A percentile compares a stretch with the other conserved stretches of the same genome.
Evolutionary conservation across 2,329 filamentous ascomycete genomes (phyloP).

Genomic region (Claviceps purpurea): DNA sequence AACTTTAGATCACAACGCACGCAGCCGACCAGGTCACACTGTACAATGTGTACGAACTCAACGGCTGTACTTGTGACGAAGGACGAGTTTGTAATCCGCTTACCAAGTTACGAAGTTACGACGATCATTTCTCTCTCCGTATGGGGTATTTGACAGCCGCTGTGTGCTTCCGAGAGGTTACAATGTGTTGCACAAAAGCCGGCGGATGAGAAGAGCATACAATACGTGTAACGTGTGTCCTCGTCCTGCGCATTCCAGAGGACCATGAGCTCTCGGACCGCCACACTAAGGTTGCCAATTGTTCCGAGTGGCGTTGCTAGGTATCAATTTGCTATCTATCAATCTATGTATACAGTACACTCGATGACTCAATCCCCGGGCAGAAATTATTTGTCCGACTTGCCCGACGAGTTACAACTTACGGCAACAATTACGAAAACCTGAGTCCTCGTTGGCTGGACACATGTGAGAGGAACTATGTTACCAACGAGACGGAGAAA

Average conservation of each 20-base stretch:
- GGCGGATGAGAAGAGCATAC: neutral
- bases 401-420: neutral
- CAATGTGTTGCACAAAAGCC: neutral
- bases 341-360: too few species aligned
- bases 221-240: too few species aligned
- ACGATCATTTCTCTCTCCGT: neutral
- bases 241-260: too few species aligned
- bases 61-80: neutral
- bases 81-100: neutral
- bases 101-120: neutral
- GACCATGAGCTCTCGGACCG: too few species aligned
- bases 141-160: neutral
- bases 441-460: too few species aligned
- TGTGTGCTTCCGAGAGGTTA: neutral
- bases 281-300: neutral
- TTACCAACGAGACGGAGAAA: too few species aligned
- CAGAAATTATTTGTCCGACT: too few species aligned
- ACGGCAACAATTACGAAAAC: neutral
- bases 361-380: too few species aligned
- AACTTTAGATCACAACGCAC: conserved; percentile 1
- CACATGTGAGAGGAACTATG: too few species aligned
- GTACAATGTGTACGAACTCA: neutral
- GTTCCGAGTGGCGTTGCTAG: neutral
- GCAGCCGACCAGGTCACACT: neutral
- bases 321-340: neutral